Base-by-base conservation (phyloP, 805 yeast species). In the Ogataea degrootiae region DNA sequence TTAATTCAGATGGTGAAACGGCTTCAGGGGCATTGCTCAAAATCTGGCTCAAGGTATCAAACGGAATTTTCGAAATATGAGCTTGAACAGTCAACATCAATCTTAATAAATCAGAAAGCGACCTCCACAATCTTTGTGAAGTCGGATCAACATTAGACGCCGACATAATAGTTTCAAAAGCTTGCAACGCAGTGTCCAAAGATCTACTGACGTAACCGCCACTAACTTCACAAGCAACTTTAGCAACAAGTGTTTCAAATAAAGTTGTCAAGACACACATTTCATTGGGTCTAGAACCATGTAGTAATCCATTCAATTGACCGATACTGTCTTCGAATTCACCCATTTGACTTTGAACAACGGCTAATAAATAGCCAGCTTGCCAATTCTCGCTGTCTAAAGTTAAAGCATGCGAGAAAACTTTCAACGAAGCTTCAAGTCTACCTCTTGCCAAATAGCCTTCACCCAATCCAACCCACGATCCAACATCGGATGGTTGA, bases 391-490 rank as follows among this genome's bases (percentile, higher is more conserved):
- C 65, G 0, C 78, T 74, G 33, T 79, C 76, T 6, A 85, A 55
- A 36, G 73, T 73, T 40, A 80, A 58, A 0, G 91, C 88, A 48
- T 81, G 82, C 31, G 71, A 72, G 57, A 90, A 86, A 1, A 94
- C 97, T 63, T 87, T 90, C 9, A 78, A 72, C 0, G 96, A 88
- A 2, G 98, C 96, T 47, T 87, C 91, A 39, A 84, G 70, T 51
- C 96, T 75, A 2, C 99, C 99, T 63, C 94, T 80, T 23, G 82
- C 78, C 46, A 77, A 72, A 63, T 94, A 94, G 0, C 97, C 92
- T 63, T 94, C 98, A n/a, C 99, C 99, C n/a, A 94, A 70, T 1
- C 97, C 97, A 29, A 86, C 72, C 97, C 98, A 92, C 2, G 96
- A 84, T 53, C 87, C 84, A 1, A 78, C 62, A 65, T 94, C 97